Percentiles rank a stretch among this genome's conserved stretches.
Evolutionary conservation across 2,329 filamentous ascomycete species (phyloP).

Genomic region (Aspergillus sp.): DNA sequence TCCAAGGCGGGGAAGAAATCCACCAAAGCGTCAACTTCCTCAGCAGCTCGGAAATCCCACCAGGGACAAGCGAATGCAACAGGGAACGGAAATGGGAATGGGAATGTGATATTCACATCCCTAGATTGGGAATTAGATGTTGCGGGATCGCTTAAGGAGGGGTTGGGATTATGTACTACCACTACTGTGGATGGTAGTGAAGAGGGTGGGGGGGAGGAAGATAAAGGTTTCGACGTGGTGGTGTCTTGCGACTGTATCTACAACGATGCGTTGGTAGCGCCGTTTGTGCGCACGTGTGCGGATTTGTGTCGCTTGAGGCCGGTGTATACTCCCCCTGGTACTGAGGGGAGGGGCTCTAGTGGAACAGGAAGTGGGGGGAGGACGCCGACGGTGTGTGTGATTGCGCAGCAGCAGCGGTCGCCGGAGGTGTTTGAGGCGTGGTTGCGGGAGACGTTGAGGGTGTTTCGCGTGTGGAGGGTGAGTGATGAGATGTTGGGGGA

Average conservation of each 20-base stretch:
- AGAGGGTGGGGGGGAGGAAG: constrained; percentile 21
- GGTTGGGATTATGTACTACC: constrained; percentile 30
- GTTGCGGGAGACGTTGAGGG: constrained; percentile 66
- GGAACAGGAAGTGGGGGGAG: neutral
- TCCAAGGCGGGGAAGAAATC: neutral
- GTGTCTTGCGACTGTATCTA: constrained; percentile 94
- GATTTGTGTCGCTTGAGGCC: constrained; percentile 68
- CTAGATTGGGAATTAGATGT: constrained; percentile 80
- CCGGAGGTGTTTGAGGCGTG: constrained; percentile 83
- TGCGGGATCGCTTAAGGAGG: constrained; percentile 34
- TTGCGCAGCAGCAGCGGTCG: constrained; percentile 86
- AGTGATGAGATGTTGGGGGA: constrained; percentile 63
- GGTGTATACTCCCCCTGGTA: constrained; percentile 14
- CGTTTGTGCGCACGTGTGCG: constrained; percentile 78
- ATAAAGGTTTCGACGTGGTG: constrained; percentile 66
- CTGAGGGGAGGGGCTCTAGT: neutral
- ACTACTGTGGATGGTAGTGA: neutral
- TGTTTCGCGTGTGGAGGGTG: constrained; percentile 76
- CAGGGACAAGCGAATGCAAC: neutral
- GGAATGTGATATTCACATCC: constrained; percentile 58
- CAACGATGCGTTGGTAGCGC: constrained; percentile 81
- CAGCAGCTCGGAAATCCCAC: neutral
- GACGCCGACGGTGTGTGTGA: constrained; percentile 67
- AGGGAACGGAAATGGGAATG: neutral
- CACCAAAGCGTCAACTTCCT: no score